These are phyloP conservation scores for Cutaneotrichosporon sp. DNA, from an alignment of 1,284 basidiomycete species.

Conservation along the genomic window DNA sequence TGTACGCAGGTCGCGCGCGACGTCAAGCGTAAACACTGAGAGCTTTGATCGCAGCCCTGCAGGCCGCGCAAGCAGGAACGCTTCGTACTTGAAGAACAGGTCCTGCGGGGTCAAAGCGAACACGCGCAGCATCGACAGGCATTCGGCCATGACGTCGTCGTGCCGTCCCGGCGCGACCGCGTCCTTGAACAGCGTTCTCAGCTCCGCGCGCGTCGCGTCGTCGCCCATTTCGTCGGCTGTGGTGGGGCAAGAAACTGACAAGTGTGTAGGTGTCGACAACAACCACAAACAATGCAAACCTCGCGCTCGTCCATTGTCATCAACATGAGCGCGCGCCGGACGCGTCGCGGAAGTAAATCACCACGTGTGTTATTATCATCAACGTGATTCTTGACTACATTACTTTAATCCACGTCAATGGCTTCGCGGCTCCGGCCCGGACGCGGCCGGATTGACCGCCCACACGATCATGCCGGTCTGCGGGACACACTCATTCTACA, in stretches of 20 bases:
- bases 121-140: constrained; percentile 40
- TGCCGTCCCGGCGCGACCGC: not conserved
- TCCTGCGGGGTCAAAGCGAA: constrained; percentile 44
- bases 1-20: constrained; percentile 43
- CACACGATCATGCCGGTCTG: no score
- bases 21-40: constrained; percentile 38
- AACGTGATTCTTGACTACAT: no score
- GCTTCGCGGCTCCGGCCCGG: no score
- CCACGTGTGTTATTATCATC: not conserved
- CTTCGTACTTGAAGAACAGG: constrained; percentile 51
- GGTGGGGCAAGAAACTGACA: no score
- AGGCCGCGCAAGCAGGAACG: constrained; percentile 46
- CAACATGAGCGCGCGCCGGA: not conserved
- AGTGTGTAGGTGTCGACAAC: not conserved
- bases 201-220: not conserved
- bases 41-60: constrained; percentile 42
- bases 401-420: no score
- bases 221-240: constrained; percentile 1
- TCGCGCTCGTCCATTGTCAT: not conserved
- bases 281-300: no score
- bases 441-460: no score
- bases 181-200: not conserved
- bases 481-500: no score
- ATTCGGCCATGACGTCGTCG: not conserved
- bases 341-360: not conserved